Percentiles rank a stretch among this genome's conserved stretches.
Conservation (phyloP, 371 early-diverging fungal genomes). For the Apophysomyces elegans region DNA sequence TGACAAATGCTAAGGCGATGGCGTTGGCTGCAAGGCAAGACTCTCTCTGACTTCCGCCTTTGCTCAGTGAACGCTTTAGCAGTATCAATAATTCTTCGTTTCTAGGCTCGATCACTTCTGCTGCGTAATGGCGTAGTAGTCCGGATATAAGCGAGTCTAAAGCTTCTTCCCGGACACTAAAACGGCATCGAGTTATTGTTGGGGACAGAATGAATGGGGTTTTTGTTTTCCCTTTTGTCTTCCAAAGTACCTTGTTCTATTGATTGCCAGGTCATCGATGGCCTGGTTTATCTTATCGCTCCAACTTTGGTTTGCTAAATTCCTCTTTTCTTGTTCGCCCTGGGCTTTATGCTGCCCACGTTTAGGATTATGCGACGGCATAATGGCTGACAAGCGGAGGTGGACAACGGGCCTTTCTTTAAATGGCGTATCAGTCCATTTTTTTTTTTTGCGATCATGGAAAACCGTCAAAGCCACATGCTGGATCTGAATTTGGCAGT, state of each 20-base stretch:
- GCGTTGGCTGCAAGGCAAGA: constrained; percentile 64
- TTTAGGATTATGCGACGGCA: constrained; percentile 3
- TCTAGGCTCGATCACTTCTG: constrained; percentile 32
- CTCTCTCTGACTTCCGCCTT: constrained; percentile 59
- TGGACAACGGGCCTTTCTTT: not conserved
- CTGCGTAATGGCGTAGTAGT: constrained; percentile 37
- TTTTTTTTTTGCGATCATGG: too few species aligned
- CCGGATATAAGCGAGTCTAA: constrained; percentile 26
- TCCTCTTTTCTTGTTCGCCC: constrained; percentile 1
- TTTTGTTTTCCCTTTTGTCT: too few species aligned
- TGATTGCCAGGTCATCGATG: constrained; percentile 42
- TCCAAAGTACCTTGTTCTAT: constrained; percentile 34
- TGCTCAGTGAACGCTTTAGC: constrained; percentile 60
- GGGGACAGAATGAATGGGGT: too few species aligned
- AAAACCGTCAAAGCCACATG: too few species aligned
- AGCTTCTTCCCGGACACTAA: constrained; percentile 43
- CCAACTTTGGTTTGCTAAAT: constrained; percentile 25
- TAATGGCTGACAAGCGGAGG: not conserved
- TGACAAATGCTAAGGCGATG: constrained; percentile 69
- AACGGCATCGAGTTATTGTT: not conserved
- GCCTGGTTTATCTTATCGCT: constrained; percentile 35
- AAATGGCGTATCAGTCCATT: too few species aligned
- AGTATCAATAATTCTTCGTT: constrained; percentile 53
- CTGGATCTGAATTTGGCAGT: too few species aligned
- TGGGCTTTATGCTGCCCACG: constrained; percentile 13